Evolutionary conservation across 2,329 filamentous ascomycete species (phyloP).

Genomic region (Trichoderma oligosporum): DNA sequence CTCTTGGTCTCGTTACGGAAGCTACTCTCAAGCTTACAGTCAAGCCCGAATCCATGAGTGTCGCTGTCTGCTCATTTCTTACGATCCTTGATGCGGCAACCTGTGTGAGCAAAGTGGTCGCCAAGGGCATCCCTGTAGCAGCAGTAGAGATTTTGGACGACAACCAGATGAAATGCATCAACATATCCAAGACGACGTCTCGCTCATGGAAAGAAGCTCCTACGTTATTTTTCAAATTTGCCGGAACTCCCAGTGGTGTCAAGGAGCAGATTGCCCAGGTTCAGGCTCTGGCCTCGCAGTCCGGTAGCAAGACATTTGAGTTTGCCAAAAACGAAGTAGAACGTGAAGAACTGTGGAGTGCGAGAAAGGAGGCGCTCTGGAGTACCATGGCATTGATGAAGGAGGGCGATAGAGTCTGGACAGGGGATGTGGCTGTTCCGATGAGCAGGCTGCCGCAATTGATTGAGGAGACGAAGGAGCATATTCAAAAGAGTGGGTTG

Average conservation of each 20-base stretch:
- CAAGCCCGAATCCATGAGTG: slow-evolving; percentile 72
- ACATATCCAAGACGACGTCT: slow-evolving; percentile 61
- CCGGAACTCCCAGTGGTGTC: slow-evolving; percentile 64
- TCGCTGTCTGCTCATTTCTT: slow-evolving; percentile 65
- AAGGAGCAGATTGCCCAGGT: slow-evolving; percentile 75
- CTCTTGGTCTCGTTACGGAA: slow-evolving; percentile 85
- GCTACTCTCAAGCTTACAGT: slow-evolving; percentile 83
- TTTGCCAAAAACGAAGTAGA: slow-evolving; percentile 70
- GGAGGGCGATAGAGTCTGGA: slow-evolving; percentile 73
- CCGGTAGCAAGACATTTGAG: slow-evolving; percentile 67
- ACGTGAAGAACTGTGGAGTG: slow-evolving; percentile 75
- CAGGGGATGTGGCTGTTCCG: slow-evolving; percentile 80
- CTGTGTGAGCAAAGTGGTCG: slow-evolving; percentile 77
- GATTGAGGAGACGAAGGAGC: slow-evolving; percentile 65
- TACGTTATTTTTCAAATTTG: slow-evolving; percentile 82
- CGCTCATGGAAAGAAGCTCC: slow-evolving; percentile 68
- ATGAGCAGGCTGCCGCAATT: slow-evolving; percentile 69
- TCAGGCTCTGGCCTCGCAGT: slow-evolving; percentile 55
- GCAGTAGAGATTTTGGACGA: slow-evolving; percentile 93
- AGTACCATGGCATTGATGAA: slow-evolving; percentile 66
- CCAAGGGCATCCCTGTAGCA: slow-evolving; percentile 75
- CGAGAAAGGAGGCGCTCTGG: slow-evolving; percentile 81
- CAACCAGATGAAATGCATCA: slow-evolving; percentile 74
- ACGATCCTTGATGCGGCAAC: slow-evolving; percentile 67
- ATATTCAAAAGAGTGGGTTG: slow-evolving; percentile 42